These are phyloP conservation scores for Colletotrichum neosansevieriae DNA, from an alignment of 2,329 filamentous ascomycete species.

Conservation along the genomic window DNA sequence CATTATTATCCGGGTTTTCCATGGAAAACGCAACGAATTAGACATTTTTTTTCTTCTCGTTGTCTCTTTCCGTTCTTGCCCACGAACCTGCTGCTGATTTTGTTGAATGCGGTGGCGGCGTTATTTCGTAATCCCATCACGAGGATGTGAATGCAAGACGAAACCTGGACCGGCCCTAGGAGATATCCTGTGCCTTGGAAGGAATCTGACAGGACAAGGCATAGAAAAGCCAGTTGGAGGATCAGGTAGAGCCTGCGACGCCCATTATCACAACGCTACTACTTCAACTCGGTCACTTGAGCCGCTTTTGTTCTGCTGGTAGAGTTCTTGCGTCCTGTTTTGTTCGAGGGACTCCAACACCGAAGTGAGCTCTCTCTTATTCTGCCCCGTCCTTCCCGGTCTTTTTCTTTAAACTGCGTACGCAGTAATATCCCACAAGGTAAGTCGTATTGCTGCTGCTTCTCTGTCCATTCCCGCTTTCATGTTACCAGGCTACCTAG, in stretches of 20 bases:
- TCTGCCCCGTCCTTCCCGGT: constrained; percentile 17
- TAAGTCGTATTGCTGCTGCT: constrained; percentile 1
- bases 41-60: not conserved
- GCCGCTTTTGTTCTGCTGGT: not conserved
- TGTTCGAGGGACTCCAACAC: constrained; percentile 7
- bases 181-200: constrained; percentile 10
- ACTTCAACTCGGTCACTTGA: constrained; percentile 17
- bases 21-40: too few relatives aligned
- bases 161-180: constrained; percentile 6
- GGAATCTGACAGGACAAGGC: constrained; percentile 17
- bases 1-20: too few relatives aligned
- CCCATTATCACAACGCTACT: not conserved
- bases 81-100: not conserved
- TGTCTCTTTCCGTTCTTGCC: not conserved
- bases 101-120: not conserved
- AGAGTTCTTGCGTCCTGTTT: constrained; percentile 27
- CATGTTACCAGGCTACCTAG: constrained; percentile 21
- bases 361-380: constrained; percentile 7
- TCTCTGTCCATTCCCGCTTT: constrained; percentile 21
- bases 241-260: constrained; percentile 7
- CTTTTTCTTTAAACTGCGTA: not conserved
- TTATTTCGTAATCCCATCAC: constrained; percentile 15
- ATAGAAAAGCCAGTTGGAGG: not conserved
- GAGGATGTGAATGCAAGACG: not conserved
- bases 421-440: not conserved